Conservation (phyloP, 2,329 filamentous ascomycete species). For the Colletotrichum euphorbiae region DNA sequence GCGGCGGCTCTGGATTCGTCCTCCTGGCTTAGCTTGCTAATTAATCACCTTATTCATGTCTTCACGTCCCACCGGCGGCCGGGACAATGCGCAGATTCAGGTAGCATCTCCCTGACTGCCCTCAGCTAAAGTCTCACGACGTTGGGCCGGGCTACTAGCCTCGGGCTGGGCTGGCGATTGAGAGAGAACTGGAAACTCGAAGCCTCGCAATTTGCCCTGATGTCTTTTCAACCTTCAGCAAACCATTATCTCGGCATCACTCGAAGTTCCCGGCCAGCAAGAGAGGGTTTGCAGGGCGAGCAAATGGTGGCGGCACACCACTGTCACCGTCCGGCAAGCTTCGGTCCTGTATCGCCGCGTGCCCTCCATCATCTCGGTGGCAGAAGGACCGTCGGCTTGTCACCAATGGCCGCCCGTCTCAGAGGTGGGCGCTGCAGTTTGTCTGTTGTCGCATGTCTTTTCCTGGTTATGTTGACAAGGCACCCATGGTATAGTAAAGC, state of each 20-base stretch:
- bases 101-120: conserved; percentile 7
- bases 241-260: not conserved
- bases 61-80: conserved; percentile 17
- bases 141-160: not conserved
- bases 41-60: conserved; percentile 26
- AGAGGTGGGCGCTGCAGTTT: conserved; percentile 26
- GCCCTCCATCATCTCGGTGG: not conserved
- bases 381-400: conserved; percentile 5
- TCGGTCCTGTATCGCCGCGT: conserved; percentile 15
- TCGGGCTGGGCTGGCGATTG: no score
- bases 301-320: conserved; percentile 3
- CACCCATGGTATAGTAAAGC: conserved; percentile 14
- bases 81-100: conserved; percentile 14
- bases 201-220: conserved; percentile 3
- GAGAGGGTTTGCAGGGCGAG: not conserved
- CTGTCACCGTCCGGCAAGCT: conserved; percentile 19
- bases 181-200: not conserved
- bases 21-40: not conserved
- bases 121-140: conserved; percentile 20
- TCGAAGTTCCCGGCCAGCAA: not conserved
- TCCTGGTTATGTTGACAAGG: not conserved
- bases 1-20: no score
- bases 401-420: not conserved
- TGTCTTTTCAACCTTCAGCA: not conserved
- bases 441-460: conserved; percentile 14